A percentile compares a stretch with the other conserved stretches of the same genome.
These are phyloP conservation scores for Eruca vesicaria DNA, from an alignment of 441 rosid genomes.

Conservation along the genomic window DNA sequence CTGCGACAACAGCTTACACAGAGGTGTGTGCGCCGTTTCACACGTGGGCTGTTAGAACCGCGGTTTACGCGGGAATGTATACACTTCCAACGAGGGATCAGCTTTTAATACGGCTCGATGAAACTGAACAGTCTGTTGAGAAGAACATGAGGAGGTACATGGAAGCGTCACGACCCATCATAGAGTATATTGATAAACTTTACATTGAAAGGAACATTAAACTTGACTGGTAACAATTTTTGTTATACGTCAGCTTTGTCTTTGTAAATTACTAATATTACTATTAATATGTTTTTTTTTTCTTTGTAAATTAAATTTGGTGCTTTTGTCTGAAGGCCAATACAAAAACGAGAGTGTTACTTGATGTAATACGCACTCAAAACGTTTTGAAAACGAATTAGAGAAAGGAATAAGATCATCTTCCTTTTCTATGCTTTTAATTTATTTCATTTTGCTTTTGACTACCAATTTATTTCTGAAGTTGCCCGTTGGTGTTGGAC, in stretches of 20 bases:
- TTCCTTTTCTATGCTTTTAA: not conserved
- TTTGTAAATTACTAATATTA: slow-evolving; percentile 14
- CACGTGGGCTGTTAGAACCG: slow-evolving; percentile 85
- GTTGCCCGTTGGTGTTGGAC: not conserved
- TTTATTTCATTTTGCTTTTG: not conserved
- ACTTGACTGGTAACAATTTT: slow-evolving; percentile 72
- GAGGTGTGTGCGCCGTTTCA: slow-evolving; percentile 90
- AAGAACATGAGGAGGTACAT: slow-evolving; percentile 85
- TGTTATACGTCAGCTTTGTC: not conserved
- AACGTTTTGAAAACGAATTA: not conserved
- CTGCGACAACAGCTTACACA: slow-evolving; percentile 84
- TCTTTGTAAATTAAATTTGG: not conserved
- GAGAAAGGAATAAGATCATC: too few species aligned
- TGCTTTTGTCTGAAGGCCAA: slow-evolving; percentile 7
- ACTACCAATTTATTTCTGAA: not conserved
- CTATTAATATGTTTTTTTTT: not conserved
- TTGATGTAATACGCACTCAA: not conserved
- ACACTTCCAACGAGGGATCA: slow-evolving; percentile 85
- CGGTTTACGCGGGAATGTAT: slow-evolving; percentile 94
- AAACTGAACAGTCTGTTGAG: slow-evolving; percentile 74
- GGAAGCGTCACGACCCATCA: slow-evolving; percentile 59
- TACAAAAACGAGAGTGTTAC: not conserved
- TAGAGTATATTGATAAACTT: slow-evolving; percentile 75
- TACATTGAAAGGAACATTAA: slow-evolving; percentile 66
- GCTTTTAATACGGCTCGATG: slow-evolving; percentile 72